Conservation (phyloP, 257 asterid genomes). For the Solanum tacnaense region DNA sequence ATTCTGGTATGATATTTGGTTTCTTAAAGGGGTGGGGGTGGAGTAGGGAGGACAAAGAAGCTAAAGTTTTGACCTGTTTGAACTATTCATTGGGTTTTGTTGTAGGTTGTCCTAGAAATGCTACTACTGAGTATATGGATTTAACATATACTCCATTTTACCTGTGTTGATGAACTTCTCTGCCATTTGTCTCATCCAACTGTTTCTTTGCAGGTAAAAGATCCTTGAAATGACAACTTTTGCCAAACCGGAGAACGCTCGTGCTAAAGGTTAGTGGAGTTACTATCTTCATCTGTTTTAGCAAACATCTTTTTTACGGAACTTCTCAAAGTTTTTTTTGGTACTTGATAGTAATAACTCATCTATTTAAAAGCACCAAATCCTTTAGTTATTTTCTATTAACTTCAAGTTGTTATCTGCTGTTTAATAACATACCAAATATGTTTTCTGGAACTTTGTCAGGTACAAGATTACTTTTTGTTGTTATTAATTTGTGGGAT, state of each 20-base stretch:
- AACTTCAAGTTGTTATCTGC: too few relatives aligned
- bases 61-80: not conserved
- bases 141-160: not conserved
- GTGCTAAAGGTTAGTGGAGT: conserved; percentile 31
- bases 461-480: not conserved
- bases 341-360: too few relatives aligned
- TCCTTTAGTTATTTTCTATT: too few relatives aligned
- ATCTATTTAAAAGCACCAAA: too few relatives aligned
- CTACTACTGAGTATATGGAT: too few relatives aligned
- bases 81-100: not conserved
- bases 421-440: not conserved
- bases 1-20: not conserved
- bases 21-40: not conserved
- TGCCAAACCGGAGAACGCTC: conserved; percentile 41
- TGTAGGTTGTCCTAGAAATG: not conserved
- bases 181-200: not conserved
- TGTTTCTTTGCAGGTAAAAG: not conserved
- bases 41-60: not conserved
- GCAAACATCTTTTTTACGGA: not conserved
- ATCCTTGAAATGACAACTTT: conserved; percentile 22
- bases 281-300: not conserved
- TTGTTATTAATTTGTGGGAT: too few relatives aligned
- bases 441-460: not conserved
- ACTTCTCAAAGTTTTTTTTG: too few relatives aligned
- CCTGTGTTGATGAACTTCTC: not conserved